These are phyloP conservation scores for Mycosphaerella sp. DNA, from an alignment of 2,329 filamentous ascomycete species.

Conservation along the genomic window DNA sequence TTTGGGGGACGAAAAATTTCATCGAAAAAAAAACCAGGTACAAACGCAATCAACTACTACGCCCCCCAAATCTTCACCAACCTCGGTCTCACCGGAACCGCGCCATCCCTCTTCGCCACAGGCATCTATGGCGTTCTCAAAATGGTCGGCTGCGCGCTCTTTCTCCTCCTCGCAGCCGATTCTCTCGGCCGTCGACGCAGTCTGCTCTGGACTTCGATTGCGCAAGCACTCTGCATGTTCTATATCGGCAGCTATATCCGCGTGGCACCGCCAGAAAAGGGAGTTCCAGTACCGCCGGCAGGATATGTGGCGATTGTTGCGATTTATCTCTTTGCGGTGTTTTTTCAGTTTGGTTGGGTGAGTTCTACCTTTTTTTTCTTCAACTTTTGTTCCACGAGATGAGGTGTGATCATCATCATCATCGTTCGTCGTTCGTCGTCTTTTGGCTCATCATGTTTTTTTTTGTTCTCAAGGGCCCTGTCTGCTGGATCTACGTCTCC, in stretches of 20 bases:
- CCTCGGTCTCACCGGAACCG: constrained; percentile 54
- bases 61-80: constrained; percentile 60
- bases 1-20: constrained; percentile 37
- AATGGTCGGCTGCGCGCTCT: constrained; percentile 56
- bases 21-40: neutral
- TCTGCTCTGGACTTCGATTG: constrained; percentile 41
- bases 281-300: constrained; percentile 53
- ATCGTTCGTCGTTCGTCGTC: too few species aligned
- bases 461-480: constrained; percentile 56
- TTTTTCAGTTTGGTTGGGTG: constrained; percentile 58
- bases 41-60: constrained; percentile 58
- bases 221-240: constrained; percentile 56
- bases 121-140: constrained; percentile 70
- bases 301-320: constrained; percentile 65
- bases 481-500: constrained; percentile 63
- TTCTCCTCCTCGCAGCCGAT: constrained; percentile 66
- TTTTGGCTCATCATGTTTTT: too few species aligned
- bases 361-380: too few species aligned
- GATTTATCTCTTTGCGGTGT: constrained; percentile 65
- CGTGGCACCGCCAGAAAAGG: constrained; percentile 52
- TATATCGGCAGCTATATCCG: constrained; percentile 67
- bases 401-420: too few species aligned
- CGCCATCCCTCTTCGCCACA: constrained; percentile 62
- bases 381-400: too few species aligned
- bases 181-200: constrained; percentile 61